Base-by-base conservation (phyloP, 148 eudicot species). In the Fagopyrum esculentum region DNA sequence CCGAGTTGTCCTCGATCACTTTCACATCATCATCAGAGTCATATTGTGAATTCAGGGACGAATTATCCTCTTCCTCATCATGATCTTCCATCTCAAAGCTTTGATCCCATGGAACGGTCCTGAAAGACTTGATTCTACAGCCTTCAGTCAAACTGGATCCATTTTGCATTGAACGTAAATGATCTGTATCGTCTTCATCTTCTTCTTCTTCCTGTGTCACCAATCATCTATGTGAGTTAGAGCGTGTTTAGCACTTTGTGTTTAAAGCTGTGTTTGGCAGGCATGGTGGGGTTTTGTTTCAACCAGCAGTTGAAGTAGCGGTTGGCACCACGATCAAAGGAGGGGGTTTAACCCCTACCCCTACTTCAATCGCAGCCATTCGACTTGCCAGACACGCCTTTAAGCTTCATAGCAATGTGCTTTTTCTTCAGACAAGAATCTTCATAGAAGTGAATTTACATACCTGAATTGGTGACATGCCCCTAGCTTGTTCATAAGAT, bases 381-480 rank as follows among this genome's bases (percentile, higher is more conserved):
- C 26, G 26, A 22, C 26, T 22, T 22, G 6, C 57, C 17, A 15
- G n/a, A 52, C 57, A 52, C 15, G n/a, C 5, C 57, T 43, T 35
- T 66, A 3, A 43, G 47, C 71, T 66, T 35, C 46, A 66, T 12
- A 43, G 7, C 17, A 66, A 15, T 40, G 46, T 16, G 5, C 30
- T 5, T 63, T 16, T 66, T 66, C 13, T 40, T 6, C 57, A 66
- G 13, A 13, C n/a, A n/a, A 26, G 17, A 60, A 19, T 54, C 56
- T 73, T 9, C 52, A 29, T 19, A 77, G 45, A 22, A 77, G 69
- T 30, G 26, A 35, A 48, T 17, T 11, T 1, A 57, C 75, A 54
- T 81, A 93, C 98, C 94, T 77, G 80, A 55, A 85, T 77, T 74
- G 82, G 64, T 63, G 90, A 70, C 72, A 82, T 77, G 68, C 84